phyloP scores from a whole-genome alignment of 139 green algal species.

The Micromonas pusilla region DNA sequence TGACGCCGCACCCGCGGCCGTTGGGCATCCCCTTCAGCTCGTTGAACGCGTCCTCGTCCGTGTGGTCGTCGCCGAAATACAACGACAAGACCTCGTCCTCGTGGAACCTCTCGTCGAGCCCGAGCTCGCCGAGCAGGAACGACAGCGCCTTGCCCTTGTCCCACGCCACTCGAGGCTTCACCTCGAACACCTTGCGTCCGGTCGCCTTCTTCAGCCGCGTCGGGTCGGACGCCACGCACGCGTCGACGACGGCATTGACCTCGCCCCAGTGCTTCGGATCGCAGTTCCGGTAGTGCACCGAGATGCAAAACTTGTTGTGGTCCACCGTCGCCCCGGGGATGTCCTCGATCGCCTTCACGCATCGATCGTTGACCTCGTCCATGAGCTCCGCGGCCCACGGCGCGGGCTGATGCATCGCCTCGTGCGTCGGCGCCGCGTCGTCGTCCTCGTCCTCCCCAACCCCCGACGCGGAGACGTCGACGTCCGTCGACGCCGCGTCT shows the following conservation, averaged over 20 bases:
- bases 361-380: constrained; percentile 45
- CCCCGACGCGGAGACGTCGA: too few relatives aligned
- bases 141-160: constrained; percentile 88
- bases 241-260: constrained; percentile 30
- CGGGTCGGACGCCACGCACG: constrained; percentile 34
- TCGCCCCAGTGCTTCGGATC: background rate
- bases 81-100: constrained; percentile 41
- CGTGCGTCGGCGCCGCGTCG: constrained; percentile 69
- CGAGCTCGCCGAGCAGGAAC: constrained; percentile 78
- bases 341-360: constrained; percentile 47
- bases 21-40: constrained; percentile 37
- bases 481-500: too few relatives aligned
- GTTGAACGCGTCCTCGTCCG: constrained; percentile 94
- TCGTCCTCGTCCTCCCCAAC: constrained; percentile 24
- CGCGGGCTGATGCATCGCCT: background rate
- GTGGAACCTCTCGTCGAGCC: constrained; percentile 39
- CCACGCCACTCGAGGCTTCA: constrained; percentile 86
- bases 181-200: constrained; percentile 89
- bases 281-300: constrained; percentile 89
- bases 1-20: constrained; percentile 59
- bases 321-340: constrained; percentile 80
- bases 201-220: constrained; percentile 60
- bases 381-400: constrained; percentile 11
- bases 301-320: constrained; percentile 96
- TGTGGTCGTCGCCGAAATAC: constrained; percentile 96